Evolutionary conservation across 768 basidiomycete genomes (phyloP).

Genomic region (Kwoniella newhampshirensis): DNA sequence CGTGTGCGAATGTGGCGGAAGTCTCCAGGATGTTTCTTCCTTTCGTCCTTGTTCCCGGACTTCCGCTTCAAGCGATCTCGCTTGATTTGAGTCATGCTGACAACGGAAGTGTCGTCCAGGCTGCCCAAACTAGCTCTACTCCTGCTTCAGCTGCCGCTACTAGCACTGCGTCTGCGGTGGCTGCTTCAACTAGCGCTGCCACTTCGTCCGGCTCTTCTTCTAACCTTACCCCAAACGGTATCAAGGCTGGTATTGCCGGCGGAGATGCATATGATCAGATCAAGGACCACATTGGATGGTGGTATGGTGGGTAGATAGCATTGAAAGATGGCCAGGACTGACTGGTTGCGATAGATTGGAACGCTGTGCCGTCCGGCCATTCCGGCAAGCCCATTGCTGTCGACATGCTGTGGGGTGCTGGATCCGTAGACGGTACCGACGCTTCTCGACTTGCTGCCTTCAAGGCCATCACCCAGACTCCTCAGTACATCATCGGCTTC

Average conservation of each 20-base stretch:
- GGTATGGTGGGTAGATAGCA: constrained; percentile 41
- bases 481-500: constrained; percentile 50
- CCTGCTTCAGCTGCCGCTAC: constrained; percentile 6
- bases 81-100: constrained; percentile 1
- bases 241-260: constrained; percentile 52
- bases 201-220: constrained; percentile 7
- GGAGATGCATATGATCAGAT: constrained; percentile 38
- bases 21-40: no score
- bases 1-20: no score
- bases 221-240: constrained; percentile 45
- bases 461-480: constrained; percentile 41
- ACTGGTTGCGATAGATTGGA: constrained; percentile 29
- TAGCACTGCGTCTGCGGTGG: constrained; percentile 10
- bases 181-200: constrained; percentile 14
- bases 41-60: no score
- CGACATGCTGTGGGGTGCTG: constrained; percentile 51
- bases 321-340: neutral
- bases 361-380: constrained; percentile 23
- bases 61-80: no score
- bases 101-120: neutral
- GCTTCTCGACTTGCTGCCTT: constrained; percentile 44
- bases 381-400: constrained; percentile 35
- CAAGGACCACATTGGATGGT: constrained; percentile 49
- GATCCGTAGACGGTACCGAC: constrained; percentile 41
- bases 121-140: neutral